A percentile compares a stretch with the other conserved stretches of the same genome.
phyloP scores from a whole-genome alignment of 176 grass and related monocot species.

The Dendrocalamus sinicus region DNA sequence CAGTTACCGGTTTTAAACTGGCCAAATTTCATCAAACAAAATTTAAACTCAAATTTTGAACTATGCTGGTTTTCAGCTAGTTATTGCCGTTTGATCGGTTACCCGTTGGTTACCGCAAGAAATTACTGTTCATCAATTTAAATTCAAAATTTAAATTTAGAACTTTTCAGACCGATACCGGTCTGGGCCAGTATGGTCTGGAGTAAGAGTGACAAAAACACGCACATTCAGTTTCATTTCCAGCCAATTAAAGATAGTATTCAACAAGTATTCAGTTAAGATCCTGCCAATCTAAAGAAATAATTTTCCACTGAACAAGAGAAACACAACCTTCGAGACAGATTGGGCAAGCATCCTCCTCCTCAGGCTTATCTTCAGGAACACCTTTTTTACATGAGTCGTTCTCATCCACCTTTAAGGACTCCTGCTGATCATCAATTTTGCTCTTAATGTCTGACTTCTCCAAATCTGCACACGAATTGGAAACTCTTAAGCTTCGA shows the following conservation, averaged over 20 bases:
- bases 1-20: no score
- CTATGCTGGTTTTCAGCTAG: no score
- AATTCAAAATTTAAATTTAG: no score
- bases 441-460: conserved; percentile 61
- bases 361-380: conserved; percentile 43
- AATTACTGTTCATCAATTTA: no score
- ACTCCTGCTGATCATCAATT: conserved; percentile 53
- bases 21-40: no score
- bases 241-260: not conserved
- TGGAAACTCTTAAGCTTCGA: conserved; percentile 9
- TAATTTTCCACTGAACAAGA: not conserved
- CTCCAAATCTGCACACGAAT: conserved; percentile 52
- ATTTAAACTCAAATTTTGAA: no score
- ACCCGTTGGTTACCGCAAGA: no score
- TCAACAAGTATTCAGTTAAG: not conserved
- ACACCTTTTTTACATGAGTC: conserved; percentile 40
- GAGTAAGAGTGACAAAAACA: not conserved
- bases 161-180: no score
- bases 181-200: no score
- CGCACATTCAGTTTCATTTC: not conserved
- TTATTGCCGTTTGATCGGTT: no score
- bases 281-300: not conserved
- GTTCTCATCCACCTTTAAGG: conserved; percentile 49
- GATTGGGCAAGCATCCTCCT: conserved; percentile 86
- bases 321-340: conserved; percentile 77